Conservation (phyloP, 352 stramenopile species). For the Globisporangium abappressorium region DNA sequence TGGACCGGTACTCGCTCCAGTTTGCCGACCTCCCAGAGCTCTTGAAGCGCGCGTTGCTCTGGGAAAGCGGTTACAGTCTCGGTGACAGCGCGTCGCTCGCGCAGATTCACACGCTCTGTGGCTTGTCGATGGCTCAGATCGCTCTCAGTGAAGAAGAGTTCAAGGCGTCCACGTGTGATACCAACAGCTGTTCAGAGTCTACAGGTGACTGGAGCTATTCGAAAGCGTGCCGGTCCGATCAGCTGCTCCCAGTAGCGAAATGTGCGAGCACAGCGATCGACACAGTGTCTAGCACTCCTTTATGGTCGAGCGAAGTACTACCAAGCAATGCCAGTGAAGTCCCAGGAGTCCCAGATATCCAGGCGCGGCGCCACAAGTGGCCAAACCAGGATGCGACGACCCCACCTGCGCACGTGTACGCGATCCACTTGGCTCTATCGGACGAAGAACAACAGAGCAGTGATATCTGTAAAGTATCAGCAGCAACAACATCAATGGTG, state of each 20-base stretch:
- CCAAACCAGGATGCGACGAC: background rate
- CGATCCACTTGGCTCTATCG: constrained; percentile 7
- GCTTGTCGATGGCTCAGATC: constrained; percentile 28
- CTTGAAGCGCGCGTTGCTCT: constrained; percentile 54
- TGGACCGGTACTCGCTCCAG: constrained; percentile 11
- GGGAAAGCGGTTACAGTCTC: constrained; percentile 48
- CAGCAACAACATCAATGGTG: background rate
- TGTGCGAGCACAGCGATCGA: constrained; percentile 21
- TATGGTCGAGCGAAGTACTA: constrained; percentile 14
- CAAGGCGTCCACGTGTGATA: constrained; percentile 14
- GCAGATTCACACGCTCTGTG: constrained; percentile 29
- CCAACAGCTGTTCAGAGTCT: constrained; percentile 11
- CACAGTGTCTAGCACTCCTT: constrained; percentile 6
- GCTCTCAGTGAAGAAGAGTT: constrained; percentile 26
- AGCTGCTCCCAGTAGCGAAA: constrained; percentile 15
- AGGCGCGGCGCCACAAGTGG: constrained; percentile 7
- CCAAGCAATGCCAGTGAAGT: background rate
- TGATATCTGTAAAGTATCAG: background rate
- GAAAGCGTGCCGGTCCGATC: constrained; percentile 5
- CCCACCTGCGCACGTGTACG: constrained; percentile 9
- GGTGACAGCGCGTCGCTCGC: constrained; percentile 16
- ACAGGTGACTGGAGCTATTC: background rate
- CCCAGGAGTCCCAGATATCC: background rate
- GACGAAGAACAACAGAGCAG: background rate
- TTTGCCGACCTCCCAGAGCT: constrained; percentile 28